Percentiles rank a stretch among this genome's conserved stretches.
Conservation (phyloP, 768 basidiomycete species). For the Clitopilus hobsonii region DNA sequence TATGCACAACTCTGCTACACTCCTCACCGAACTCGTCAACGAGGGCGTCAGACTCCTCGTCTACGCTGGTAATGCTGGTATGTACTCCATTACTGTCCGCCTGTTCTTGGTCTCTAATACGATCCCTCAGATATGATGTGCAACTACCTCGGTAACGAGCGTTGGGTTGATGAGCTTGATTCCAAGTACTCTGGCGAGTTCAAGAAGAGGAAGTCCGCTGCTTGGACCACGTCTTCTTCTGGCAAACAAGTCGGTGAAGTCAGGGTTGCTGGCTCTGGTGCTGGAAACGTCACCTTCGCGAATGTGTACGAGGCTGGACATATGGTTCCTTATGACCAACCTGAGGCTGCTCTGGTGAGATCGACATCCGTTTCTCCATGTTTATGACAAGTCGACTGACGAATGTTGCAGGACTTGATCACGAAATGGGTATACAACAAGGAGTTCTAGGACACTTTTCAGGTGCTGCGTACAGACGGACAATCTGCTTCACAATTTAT, state of each 20-base stretch:
- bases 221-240: conserved; percentile 51
- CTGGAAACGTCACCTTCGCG: conserved; percentile 86
- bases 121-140: conserved; percentile 70
- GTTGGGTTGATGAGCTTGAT: conserved; percentile 66
- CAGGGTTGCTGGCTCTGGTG: conserved; percentile 59
- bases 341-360: conserved; percentile 76
- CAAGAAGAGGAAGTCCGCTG: conserved; percentile 35
- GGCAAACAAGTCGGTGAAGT: conserved; percentile 65
- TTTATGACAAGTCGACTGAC: not conserved
- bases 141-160: conserved; percentile 80
- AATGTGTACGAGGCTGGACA: conserved; percentile 79
- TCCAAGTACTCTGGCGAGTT: conserved; percentile 64
- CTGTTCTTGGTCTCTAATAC: conserved; percentile 9
- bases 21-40: conserved; percentile 79
- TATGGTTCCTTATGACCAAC: conserved; percentile 90
- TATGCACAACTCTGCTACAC: conserved; percentile 73
- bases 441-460: not conserved
- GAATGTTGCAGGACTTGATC: conserved; percentile 45
- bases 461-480: not conserved
- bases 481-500: not conserved
- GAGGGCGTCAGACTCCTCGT: conserved; percentile 81
- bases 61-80: conserved; percentile 84
- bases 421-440: conserved; percentile 51
- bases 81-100: conserved; percentile 16
- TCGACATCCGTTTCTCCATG: not conserved